These are phyloP conservation scores for Nyctanthes arbortristis DNA, from an alignment of 257 asterid genomes.

Conservation along the genomic window DNA sequence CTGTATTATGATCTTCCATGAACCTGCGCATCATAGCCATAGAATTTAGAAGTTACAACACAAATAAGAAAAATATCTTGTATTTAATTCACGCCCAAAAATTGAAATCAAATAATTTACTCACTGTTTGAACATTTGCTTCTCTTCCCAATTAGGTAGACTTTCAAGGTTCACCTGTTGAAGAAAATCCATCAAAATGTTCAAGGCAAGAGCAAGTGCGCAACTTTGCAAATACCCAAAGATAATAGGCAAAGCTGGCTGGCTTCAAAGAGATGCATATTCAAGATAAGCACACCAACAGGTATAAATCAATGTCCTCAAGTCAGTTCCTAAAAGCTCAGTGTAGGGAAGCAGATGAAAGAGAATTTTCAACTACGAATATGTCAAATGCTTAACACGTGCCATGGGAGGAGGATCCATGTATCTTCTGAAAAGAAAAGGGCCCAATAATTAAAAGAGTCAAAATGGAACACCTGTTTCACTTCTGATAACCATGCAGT, in stretches of 20 bases:
- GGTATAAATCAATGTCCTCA: slow-evolving; percentile 1
- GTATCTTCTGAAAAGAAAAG: slow-evolving; percentile 1
- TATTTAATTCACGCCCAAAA: background rate
- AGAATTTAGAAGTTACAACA: background rate
- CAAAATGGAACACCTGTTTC: slow-evolving; percentile 58
- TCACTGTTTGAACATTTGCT: slow-evolving; percentile 91
- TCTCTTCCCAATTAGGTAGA: slow-evolving; percentile 96
- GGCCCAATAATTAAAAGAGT: background rate
- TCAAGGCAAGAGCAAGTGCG: background rate
- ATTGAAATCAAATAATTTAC: slow-evolving; percentile 18
- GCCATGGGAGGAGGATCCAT: slow-evolving; percentile 1
- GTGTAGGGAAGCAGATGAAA: background rate
- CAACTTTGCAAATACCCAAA: slow-evolving; percentile 1
- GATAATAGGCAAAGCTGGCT: slow-evolving; percentile 9
- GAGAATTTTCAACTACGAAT: background rate
- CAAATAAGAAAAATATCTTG: too few species aligned
- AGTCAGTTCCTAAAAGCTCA: background rate
- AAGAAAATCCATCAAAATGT: slow-evolving; percentile 19
- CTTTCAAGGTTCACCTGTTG: slow-evolving; percentile 88
- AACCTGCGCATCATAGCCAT: slow-evolving; percentile 64
- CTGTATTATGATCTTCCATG: slow-evolving; percentile 99
- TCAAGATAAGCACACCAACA: background rate
- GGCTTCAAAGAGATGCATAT: background rate
- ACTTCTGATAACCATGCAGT: slow-evolving; percentile 93
- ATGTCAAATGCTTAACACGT: background rate